Base-by-base conservation (phyloP, 306 rosid species). In the Gastrolobium bilobum region DNA sequence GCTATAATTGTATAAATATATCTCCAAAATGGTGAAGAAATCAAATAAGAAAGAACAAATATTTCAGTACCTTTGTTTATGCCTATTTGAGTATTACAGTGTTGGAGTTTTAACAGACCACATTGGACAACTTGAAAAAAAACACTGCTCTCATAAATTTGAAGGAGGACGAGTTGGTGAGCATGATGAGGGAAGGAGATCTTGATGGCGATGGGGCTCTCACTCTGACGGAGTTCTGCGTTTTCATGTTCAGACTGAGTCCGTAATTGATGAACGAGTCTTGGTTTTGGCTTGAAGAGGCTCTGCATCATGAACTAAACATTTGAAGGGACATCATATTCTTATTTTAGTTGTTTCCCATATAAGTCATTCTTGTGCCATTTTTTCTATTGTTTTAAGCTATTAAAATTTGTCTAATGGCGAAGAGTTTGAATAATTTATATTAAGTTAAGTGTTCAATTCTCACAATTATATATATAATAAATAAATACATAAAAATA, bases 201-300 rank as follows among this genome's bases (percentile, higher is more conserved):
- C 57, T 84, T 29, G 97, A 91, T 10, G 91, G 95, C 4, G 98
- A 91, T 48, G 97, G 98, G 0, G 87, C 87, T 1, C 87, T 93
- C 30, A 87, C 70, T 61, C 91, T 83, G 79, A 90, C 88, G 95
- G 97, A 93, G 77, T 93, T 91, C 52, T 93, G 98, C 53, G 95
- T 93, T 58, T 78, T 93, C 84, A 93, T 93, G 98, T 93, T 93
- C 75, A 89, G 97, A 84, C 68, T 93, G 44, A 91, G 95, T 61
- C 93, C 95, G 0, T 79, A 80, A 34, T 79, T 93, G 75, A 93
- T 93, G 93, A 77, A 93, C 0, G 85, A 81, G 2, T 89, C 92
- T 1, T 84, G 88, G 86, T 73, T 51, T 71, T 87, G 70, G 83
- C 97, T 93, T 38, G 79, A 89, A 57, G 68, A 87, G 5, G 91